Percentiles rank a stretch among this genome's conserved stretches.
phyloP scores from a whole-genome alignment of 106 monocot genomes.

The Phalaenopsis equestris region DNA sequence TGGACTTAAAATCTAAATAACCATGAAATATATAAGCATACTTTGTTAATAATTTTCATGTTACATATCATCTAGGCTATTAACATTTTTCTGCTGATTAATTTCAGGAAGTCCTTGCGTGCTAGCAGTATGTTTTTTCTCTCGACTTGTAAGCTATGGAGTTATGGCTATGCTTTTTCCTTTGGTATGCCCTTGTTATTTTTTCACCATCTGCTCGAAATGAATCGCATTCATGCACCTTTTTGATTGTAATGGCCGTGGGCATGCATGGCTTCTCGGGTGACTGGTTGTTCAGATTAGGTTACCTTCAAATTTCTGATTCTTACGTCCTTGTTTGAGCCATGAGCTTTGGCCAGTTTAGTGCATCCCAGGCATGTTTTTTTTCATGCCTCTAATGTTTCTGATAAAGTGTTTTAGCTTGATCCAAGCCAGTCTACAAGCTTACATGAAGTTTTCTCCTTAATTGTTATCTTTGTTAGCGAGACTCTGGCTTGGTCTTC shows the following conservation, averaged over 20 bases:
- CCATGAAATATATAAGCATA: not conserved
- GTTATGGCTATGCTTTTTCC: constrained; percentile 93
- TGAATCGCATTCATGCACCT: not conserved
- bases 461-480: no score
- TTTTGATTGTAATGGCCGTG: not conserved
- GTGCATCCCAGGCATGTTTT: no score
- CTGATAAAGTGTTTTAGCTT: not conserved
- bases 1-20: not conserved
- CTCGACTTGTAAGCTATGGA: constrained; percentile 86
- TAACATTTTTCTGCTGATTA: constrained; percentile 8
- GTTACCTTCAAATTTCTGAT: no score
- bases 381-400: not conserved
- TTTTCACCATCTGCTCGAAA: not conserved
- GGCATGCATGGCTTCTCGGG: not conserved
- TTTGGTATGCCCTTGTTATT: constrained; percentile 46
- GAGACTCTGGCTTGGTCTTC: no score
- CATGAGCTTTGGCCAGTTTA: not conserved
- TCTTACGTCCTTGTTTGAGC: not conserved
- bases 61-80: not conserved
- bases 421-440: no score
- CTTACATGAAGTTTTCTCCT: no score
- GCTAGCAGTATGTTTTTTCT: constrained; percentile 79
- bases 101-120: constrained; percentile 88
- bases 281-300: no score
- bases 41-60: not conserved